These are phyloP conservation scores for Oryza nivara DNA, from an alignment of 176 grass and related monocot genomes.

Conservation along the genomic window DNA sequence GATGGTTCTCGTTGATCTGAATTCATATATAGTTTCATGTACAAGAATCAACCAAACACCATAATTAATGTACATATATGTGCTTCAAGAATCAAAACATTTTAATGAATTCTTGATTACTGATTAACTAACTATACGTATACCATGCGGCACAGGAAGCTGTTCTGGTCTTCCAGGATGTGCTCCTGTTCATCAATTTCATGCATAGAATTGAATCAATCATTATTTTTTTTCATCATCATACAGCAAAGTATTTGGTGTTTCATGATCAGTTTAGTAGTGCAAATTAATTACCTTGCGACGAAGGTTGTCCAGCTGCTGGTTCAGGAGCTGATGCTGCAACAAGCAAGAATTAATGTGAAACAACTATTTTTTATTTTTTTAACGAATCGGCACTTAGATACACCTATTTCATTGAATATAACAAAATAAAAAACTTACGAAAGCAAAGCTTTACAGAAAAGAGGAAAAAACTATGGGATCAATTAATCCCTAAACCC, in stretches of 20 bases:
- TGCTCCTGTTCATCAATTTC: constrained; percentile 54
- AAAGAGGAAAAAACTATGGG: no score
- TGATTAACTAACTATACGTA: not conserved
- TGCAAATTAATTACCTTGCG: constrained; percentile 57
- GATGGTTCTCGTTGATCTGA: constrained; percentile 61
- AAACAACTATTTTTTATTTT: no score
- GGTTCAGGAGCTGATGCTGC: constrained; percentile 79
- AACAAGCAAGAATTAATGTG: constrained; percentile 15
- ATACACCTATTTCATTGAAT: no score
- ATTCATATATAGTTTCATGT: not conserved
- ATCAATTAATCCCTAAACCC: no score
- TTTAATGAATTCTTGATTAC: not conserved
- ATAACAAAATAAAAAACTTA: no score
- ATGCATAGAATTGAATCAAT: not conserved
- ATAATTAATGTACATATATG: no score
- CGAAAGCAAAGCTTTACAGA: no score
- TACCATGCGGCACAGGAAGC: constrained; percentile 68
- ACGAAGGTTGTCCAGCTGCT: constrained; percentile 83
- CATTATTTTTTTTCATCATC: no score
- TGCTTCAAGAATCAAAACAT: not conserved
- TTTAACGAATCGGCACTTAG: no score
- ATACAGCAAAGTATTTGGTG: no score
- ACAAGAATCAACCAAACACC: not conserved
- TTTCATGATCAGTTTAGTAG: not conserved
- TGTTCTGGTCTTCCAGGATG: constrained; percentile 82